Evolutionary conservation across 148 eudicot species (phyloP).

Genomic region (Polygonum aviculare): DNA sequence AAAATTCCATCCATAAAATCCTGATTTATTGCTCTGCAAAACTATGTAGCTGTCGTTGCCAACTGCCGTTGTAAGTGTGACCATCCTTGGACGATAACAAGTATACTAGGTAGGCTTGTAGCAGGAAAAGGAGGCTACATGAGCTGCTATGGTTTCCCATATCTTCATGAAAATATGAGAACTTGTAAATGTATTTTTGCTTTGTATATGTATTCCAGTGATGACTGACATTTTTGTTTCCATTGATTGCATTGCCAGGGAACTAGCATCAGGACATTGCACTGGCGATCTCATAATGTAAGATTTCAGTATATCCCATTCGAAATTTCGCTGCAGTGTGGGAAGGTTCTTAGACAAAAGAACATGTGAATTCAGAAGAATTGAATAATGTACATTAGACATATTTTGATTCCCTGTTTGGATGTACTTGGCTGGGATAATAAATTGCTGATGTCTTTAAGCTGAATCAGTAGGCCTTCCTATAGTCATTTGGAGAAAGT

Average conservation of each 20-base stretch:
- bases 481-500: too few relatives aligned
- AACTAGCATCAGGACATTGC: background rate
- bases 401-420: background rate
- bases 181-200: background rate
- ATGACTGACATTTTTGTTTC: background rate
- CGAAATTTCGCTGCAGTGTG: background rate
- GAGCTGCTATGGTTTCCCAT: background rate
- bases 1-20: background rate
- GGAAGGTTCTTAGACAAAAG: background rate
- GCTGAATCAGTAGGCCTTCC: too few relatives aligned
- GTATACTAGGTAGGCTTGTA: background rate
- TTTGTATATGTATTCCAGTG: background rate
- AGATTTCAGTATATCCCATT: background rate
- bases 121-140: background rate
- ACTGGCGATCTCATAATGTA: background rate
- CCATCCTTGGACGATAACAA: background rate
- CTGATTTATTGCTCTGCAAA: background rate
- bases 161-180: background rate
- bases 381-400: background rate
- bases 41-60: background rate
- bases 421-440: background rate
- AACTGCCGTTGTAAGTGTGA: background rate
- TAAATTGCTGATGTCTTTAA: background rate
- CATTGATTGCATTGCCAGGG: background rate
- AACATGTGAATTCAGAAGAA: background rate